Evolutionary conservation across 2,329 filamentous ascomycete genomes (phyloP), one percentile per base, ranked within the genome.

Genomic region (Macrophomina pseudophaseolina): DNA sequence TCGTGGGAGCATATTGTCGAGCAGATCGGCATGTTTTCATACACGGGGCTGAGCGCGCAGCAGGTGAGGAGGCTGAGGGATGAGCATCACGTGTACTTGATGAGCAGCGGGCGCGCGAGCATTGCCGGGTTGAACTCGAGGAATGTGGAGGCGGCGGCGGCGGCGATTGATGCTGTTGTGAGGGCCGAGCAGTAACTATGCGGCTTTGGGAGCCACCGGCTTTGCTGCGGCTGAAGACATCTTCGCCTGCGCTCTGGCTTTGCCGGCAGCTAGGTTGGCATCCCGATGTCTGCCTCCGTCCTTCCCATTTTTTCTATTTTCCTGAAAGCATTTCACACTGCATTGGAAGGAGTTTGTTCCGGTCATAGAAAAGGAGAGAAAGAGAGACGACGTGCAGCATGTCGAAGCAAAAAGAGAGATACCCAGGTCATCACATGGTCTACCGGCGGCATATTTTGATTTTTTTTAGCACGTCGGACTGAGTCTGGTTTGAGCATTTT

Each of bases 1-100:
- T 66, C 70, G 40, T 80, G 76, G 79, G 68, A 68, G 1, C 73
- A 76, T 60, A 67, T 80, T 33, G 69, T 68, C 63, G 49, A 67
- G 30, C 74, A 81, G 74, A 78, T 78, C 62, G 80, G 80, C 6
- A 81, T 82, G 79, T 81, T 81, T 66, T 74, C 72, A 4, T 80
- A 77, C 67, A 79, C 79, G 0, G 78, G 79, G 0, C 66, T 81
- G 53, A 71, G 56, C 6, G 54, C 69, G 8, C 68, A 72, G 38
- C 75, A 80, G 46, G 76, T 81, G 3, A 38, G 30, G 3, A 64
- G 69, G 5, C 65, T 81, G 14, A 68, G 72, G 66, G 68, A 75
- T 1, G 71, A 74, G 23, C 69, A 73, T 63, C 78, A 80, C 69
- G 69, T 80, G 38, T 80, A 80, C 67, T 52, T 81, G 64, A 67